A percentile compares a stretch with the other conserved stretches of the same genome.
Conservation (phyloP, 176 grass and related monocot species). For the Zoysia japonica region DNA sequence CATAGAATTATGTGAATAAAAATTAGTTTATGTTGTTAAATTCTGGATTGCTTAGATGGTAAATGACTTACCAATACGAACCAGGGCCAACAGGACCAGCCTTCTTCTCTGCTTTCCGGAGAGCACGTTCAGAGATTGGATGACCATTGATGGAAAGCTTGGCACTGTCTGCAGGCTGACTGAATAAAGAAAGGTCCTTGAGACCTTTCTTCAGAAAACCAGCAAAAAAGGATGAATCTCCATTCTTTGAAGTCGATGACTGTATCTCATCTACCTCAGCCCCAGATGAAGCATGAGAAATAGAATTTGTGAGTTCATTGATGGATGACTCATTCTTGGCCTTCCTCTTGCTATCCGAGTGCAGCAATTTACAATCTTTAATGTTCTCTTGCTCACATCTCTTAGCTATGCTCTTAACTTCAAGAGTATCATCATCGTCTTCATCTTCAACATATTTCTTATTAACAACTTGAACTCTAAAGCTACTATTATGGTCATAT, state of each 20-base stretch:
- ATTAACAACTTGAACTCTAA: conserved; percentile 3
- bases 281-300: conserved; percentile 51
- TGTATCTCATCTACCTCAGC: conserved; percentile 59
- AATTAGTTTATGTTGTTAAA: background rate
- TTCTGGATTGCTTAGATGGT: background rate
- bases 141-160: conserved; percentile 84
- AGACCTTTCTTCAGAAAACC: conserved; percentile 77
- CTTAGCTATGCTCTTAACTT: conserved; percentile 37
- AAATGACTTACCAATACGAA: conserved; percentile 81
- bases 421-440: conserved; percentile 25
- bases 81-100: conserved; percentile 74
- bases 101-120: conserved; percentile 83
- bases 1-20: too few relatives aligned
- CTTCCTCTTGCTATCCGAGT: conserved; percentile 30
- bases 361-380: conserved; percentile 35
- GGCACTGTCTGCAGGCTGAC: conserved; percentile 47
- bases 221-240: conserved; percentile 70
- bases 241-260: conserved; percentile 44
- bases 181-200: conserved; percentile 68
- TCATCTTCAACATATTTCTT: conserved; percentile 33
- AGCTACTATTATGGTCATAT: conserved; percentile 37
- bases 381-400: conserved; percentile 32
- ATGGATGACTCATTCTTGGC: conserved; percentile 31
- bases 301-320: conserved; percentile 45
- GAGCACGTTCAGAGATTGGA: conserved; percentile 73